Evolutionary conservation across 2,329 filamentous ascomycete species (phyloP).

Genomic region (Pyrenochaeta sp.): DNA sequence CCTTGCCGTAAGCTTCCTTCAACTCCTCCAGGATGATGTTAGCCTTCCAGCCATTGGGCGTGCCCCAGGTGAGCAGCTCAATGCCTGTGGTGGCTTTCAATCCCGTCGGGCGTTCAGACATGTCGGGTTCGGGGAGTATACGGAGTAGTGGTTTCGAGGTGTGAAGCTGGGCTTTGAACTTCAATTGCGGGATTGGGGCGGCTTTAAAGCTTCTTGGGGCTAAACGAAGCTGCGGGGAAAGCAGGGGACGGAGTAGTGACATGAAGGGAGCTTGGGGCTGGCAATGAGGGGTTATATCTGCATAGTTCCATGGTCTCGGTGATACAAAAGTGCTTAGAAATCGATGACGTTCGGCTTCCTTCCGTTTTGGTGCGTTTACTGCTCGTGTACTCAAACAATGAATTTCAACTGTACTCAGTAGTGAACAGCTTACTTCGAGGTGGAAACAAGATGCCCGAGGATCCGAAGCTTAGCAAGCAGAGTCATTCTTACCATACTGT

Average conservation of each 20-base stretch:
- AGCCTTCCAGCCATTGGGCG: conserved; percentile 61
- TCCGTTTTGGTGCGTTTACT: background rate
- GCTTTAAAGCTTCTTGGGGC: conserved; percentile 16
- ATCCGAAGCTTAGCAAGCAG: too few relatives aligned
- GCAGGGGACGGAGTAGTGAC: conserved; percentile 27
- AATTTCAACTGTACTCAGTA: too few relatives aligned
- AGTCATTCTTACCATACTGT: too few relatives aligned
- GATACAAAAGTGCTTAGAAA: conserved; percentile 14
- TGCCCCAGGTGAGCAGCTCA: conserved; percentile 67
- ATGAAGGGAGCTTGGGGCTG: conserved; percentile 19
- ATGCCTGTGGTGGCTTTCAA: conserved; percentile 69
- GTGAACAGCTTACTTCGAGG: too few relatives aligned
- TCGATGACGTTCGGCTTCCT: conserved; percentile 15
- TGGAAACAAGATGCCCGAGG: too few relatives aligned
- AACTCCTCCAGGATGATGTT: conserved; percentile 71
- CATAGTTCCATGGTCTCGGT: conserved; percentile 2
- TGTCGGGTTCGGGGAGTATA: conserved; percentile 26
- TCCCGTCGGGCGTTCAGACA: conserved; percentile 58
- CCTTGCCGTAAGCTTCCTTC: conserved; percentile 67
- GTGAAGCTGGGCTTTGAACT: conserved; percentile 23
- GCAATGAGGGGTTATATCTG: conserved; percentile 35
- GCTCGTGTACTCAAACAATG: too few relatives aligned
- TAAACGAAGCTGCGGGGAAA: conserved; percentile 21
- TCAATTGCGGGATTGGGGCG: conserved; percentile 16
- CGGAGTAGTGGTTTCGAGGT: conserved; percentile 23